These are phyloP conservation scores for Zygoascus biomembranicola DNA, from an alignment of 805 yeast genomes.

Conservation along the genomic window DNA sequence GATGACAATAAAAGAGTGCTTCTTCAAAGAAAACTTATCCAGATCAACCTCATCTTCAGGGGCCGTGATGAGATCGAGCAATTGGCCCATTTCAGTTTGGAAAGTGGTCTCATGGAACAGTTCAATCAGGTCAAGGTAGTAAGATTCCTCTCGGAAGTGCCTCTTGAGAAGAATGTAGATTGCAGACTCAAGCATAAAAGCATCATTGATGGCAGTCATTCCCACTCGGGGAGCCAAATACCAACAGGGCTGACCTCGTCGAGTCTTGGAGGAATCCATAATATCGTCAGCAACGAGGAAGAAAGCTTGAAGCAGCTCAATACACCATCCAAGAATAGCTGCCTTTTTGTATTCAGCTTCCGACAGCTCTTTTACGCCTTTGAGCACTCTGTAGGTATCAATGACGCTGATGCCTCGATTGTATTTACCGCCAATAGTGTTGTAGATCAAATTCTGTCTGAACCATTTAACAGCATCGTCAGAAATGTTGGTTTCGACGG, in stretches of 20 bases:
- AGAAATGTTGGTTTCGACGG: conserved; percentile 70
- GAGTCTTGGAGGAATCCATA: conserved; percentile 94
- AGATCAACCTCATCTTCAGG: conserved; percentile 93
- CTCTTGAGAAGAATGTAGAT: conserved; percentile 83
- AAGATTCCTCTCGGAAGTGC: conserved; percentile 72
- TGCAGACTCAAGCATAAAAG: conserved; percentile 94
- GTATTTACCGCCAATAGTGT: conserved; percentile 93
- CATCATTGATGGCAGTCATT: conserved; percentile 92
- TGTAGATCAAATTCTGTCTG: conserved; percentile 58
- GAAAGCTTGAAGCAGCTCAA: conserved; percentile 91
- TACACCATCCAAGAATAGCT: conserved; percentile 90
- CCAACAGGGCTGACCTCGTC: conserved; percentile 99
- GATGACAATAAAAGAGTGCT: conserved; percentile 91
- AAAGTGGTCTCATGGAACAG: conserved; percentile 95
- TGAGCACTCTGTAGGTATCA: conserved; percentile 80
- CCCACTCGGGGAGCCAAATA: conserved; percentile 70
- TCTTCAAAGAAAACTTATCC: conserved; percentile 72
- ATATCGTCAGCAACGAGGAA: conserved; percentile 97
- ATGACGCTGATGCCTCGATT: conserved; percentile 95
- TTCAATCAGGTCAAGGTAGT: conserved; percentile 85
- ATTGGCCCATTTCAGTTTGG: conserved; percentile 96
- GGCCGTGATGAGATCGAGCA: conserved; percentile 91
- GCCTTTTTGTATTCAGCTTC: conserved; percentile 71
- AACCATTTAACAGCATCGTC: conserved; percentile 83
- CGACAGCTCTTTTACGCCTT: conserved; percentile 53